Evolutionary conservation across 371 early-diverging fungal genomes (phyloP).

Genomic region (Choanephora cucurbitarum): DNA sequence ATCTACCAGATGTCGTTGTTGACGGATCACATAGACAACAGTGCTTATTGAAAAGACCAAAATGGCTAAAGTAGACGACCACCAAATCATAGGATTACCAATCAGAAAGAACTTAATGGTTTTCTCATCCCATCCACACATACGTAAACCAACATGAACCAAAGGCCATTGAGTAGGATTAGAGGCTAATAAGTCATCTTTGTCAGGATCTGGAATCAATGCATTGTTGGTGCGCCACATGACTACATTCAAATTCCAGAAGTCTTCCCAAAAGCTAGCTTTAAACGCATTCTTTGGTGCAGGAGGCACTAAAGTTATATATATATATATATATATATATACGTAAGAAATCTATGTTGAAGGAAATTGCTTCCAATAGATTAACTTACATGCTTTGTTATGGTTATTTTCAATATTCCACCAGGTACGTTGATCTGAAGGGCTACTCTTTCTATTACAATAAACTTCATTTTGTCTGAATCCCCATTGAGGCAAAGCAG

Average conservation of each 20-base stretch:
- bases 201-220: conserved; percentile 93
- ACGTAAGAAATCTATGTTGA: too few species aligned
- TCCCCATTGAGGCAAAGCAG: conserved; percentile 97
- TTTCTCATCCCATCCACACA: conserved; percentile 95
- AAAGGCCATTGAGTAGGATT: conserved; percentile 95
- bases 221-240: conserved; percentile 99
- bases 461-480: conserved; percentile 94
- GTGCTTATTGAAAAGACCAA: conserved; percentile 41
- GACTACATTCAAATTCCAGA: conserved; percentile 90
- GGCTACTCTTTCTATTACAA: conserved; percentile 73
- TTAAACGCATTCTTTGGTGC: conserved; percentile 64
- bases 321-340: too few species aligned
- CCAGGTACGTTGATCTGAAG: conserved; percentile 59
- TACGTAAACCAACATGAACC: conserved; percentile 87
- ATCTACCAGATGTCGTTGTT: conserved; percentile 65
- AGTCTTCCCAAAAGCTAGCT: conserved; percentile 82
- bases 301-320: conserved; percentile 58
- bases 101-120: conserved; percentile 92
- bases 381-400: conserved; percentile 62
- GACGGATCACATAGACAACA: conserved; percentile 60
- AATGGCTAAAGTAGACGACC: conserved; percentile 74
- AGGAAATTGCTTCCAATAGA: too few species aligned
- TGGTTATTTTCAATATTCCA: conserved; percentile 97
- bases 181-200: conserved; percentile 90
- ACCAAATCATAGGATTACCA: conserved; percentile 98